phyloP scores from a whole-genome alignment of 257 asterid species.

The Ajuga chamaepitys region DNA sequence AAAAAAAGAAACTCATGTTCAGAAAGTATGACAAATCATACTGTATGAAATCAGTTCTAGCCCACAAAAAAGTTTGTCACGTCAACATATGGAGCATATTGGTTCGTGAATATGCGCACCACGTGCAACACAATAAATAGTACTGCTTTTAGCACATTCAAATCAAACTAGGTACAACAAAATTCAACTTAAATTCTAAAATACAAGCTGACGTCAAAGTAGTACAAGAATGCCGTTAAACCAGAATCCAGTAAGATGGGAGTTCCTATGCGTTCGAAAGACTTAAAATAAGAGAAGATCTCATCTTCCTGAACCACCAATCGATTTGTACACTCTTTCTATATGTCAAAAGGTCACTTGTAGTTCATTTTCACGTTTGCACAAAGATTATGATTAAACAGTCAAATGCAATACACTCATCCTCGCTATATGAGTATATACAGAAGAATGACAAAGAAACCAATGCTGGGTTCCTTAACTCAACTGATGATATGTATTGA shows the following conservation, averaged over 20 bases:
- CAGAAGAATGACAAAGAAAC: too few species aligned
- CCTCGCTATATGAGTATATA: too few species aligned
- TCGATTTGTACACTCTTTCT: neutral
- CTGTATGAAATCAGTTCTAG: neutral
- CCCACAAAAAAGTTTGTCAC: neutral
- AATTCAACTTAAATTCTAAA: neutral
- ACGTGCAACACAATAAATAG: neutral
- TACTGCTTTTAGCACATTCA: neutral
- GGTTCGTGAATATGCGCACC: neutral
- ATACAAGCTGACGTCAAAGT: neutral
- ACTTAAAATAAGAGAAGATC: neutral
- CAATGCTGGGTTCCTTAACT: too few species aligned
- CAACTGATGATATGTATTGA: too few species aligned
- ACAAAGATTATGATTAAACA: too few species aligned
- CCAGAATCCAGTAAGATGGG: neutral
- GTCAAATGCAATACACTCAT: too few species aligned
- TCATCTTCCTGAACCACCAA: too few species aligned
- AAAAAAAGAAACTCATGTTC: neutral
- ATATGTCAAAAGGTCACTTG: neutral
- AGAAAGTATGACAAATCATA: neutral
- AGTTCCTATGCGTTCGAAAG: neutral
- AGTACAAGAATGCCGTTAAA: neutral
- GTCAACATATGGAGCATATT: neutral
- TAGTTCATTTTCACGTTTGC: neutral
- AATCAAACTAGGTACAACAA: neutral